Conservation (phyloP, 108 stramenopile genomes). For the Pinguiococcus pyrenoidosus region DNA sequence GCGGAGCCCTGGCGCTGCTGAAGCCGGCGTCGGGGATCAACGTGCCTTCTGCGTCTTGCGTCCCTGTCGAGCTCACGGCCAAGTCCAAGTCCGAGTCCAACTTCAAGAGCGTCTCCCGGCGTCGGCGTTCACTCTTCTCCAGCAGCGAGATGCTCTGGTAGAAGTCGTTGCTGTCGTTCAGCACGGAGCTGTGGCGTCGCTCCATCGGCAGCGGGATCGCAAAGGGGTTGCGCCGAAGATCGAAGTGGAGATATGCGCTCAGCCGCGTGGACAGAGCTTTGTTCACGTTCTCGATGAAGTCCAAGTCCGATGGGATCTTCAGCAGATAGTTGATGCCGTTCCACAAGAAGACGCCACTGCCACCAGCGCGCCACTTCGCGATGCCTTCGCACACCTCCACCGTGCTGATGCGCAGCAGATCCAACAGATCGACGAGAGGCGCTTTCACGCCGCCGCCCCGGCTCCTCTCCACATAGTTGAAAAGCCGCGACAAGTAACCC, state of each 20-base stretch:
- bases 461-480: neutral
- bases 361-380: conserved; percentile 5
- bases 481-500: conserved; percentile 7
- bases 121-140: no score
- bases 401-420: conserved; percentile 14
- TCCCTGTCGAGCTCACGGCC: no score
- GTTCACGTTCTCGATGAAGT: conserved; percentile 15
- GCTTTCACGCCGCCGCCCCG: neutral
- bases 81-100: no score
- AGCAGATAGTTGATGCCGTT: conserved; percentile 30
- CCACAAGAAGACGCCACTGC: conserved; percentile 18
- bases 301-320: conserved; percentile 30
- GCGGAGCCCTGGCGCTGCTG: neutral
- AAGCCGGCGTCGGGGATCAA: neutral
- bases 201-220: conserved; percentile 24
- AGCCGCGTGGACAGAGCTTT: conserved; percentile 4
- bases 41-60: no score
- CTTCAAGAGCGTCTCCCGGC: no score
- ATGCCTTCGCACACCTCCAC: conserved; percentile 22
- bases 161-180: no score
- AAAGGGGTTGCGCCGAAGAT: conserved; percentile 27
- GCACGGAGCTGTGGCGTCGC: no score
- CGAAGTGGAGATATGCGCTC: conserved; percentile 21
- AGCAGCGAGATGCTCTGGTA: no score
- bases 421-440: conserved; percentile 10